Evolutionary conservation across 345 rosid species (phyloP), one percentile per base, ranked within the genome.

Genomic region (Ceriops decandra): DNA sequence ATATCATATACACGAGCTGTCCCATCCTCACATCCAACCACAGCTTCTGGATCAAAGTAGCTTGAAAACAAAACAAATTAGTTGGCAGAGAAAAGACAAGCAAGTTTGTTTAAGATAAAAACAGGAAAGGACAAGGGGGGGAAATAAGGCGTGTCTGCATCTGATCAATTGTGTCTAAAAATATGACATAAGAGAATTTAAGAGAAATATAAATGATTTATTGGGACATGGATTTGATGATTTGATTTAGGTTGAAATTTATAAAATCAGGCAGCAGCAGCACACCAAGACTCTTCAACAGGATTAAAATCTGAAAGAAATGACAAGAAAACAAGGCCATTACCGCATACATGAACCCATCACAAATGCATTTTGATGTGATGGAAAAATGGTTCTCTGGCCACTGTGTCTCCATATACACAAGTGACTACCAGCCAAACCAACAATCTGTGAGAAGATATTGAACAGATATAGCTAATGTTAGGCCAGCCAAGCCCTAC

Each of bases 1-100:
- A 93, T 86, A 81, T 93, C 98, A 79, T 91, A 93, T 64, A 88
- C 87, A 68, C 95, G 89, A 64, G 85, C 84, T 68, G 90, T 85
- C 57, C 98, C 97, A 77, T 90, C 98, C 74, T 90, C 97, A 38
- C 98, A 93, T 69, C 98, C 97, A 77, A 90, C 84, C 61, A 90
- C 86, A 63, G 98, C 96, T 68, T 91, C 97, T 46, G 98, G 98
- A 71, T 93, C 97, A 67, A 77, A 51, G 84, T 91, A 93, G 63
- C 97, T 93, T 79, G 52, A 27, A 49, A 69, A 69, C 20, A 57
- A 0, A 78, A 35, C 32, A 19, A 64, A 60, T 77, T 62, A 63
- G 54, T 32, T 57, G 24, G 27, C 30, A 32, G 6, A 17, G 13
- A 20, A 57, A 32, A 11, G 11, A 24, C 33, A 59, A 60, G 26